A percentile compares a stretch with the other conserved stretches of the same genome.
These are phyloP conservation scores for Neospermospora avenae DNA, from an alignment of 2,329 filamentous ascomycete genomes.

Conservation along the genomic window DNA sequence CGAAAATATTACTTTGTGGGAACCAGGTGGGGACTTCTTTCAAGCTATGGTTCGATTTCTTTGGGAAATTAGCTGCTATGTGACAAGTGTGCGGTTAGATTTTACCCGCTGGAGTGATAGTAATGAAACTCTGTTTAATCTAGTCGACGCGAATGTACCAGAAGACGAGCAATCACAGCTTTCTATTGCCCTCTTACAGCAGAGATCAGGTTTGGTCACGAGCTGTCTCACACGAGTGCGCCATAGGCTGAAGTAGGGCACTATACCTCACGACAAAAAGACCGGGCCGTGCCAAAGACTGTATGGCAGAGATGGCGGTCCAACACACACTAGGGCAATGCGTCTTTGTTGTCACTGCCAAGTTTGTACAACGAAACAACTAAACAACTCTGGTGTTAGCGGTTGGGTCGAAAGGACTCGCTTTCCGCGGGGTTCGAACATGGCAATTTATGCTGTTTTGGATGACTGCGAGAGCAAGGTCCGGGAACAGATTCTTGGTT, in stretches of 20 bases:
- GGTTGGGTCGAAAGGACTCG: not conserved
- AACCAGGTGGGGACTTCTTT: constrained; percentile 13
- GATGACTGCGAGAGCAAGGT: not conserved
- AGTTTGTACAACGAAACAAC: not conserved
- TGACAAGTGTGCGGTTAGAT: constrained; percentile 5
- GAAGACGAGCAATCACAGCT: constrained; percentile 9
- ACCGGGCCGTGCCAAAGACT: constrained; percentile 6
- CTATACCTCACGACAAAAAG: not conserved
- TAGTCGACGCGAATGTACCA: constrained; percentile 8
- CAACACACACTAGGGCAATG: not conserved
- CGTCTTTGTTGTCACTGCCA: constrained; percentile 7
- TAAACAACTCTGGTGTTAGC: not conserved
- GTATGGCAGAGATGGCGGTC: constrained; percentile 1
- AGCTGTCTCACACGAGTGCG: not conserved
- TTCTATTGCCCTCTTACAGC: constrained; percentile 7
- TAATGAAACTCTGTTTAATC: constrained; percentile 15
- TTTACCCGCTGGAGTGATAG: constrained; percentile 10
- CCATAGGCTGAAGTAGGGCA: constrained; percentile 9
- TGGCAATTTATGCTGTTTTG: not conserved
- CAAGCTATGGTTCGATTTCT: constrained; percentile 3
- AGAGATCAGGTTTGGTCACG: constrained; percentile 8
- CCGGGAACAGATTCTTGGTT: not conserved
- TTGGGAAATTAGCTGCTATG: constrained; percentile 1
- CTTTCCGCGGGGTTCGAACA: not conserved
- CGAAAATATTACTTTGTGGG: constrained; percentile 17